Evolutionary conservation across 2,329 filamentous ascomycete genomes (phyloP), one percentile per base, ranked within the genome.

Genomic region (Sclerotinia spermophila): DNA sequence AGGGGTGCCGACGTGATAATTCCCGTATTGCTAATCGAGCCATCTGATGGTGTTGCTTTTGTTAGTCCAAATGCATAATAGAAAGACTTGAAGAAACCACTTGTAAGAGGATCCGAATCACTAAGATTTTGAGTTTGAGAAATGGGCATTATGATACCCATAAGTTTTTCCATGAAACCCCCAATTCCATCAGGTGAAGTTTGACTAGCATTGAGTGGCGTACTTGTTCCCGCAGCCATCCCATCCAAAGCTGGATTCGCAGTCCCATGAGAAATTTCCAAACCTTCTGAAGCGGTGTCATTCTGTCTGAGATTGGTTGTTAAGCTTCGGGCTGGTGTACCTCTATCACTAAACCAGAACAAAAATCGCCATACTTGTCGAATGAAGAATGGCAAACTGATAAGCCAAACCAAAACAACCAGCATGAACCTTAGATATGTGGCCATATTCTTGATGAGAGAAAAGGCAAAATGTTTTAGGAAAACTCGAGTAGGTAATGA

Each of bases 331-430:
- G 42, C 38, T 38, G 77, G 75, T 77, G 78, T 79, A 42, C 76
- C 77, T 67, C 79, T 79, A 72, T 80, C 79, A 64, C 78, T 80
- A 59, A 80, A 77, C 94, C 94, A 99, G 82, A 99, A 98, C 75
- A 98, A 86, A 72, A 93, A 91, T 53, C 95, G 89, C 96, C 96
- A 99, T 61, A 96, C 89, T 51, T 92, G 90, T 76, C 96, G 89
- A 87, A 98, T 97, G 61, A 92, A 88, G 82, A 93, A 97, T 2
- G 96, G 96, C 61, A 99, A 85, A 83, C 92, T 90, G 65, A 91
- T 89, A 33, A 97, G 84, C 96, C 96, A 99, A 33, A 99, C 93
- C 69, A 90, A 90, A 17, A 87, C 86, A 44, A 98, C 96, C 67
- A 98, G 82, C 40, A 90, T 80, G 56, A 90, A 92, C 48, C 96